These are phyloP conservation scores for Cenchrus americanus DNA, from an alignment of 176 grass and related monocot genomes.

Conservation along the genomic window DNA sequence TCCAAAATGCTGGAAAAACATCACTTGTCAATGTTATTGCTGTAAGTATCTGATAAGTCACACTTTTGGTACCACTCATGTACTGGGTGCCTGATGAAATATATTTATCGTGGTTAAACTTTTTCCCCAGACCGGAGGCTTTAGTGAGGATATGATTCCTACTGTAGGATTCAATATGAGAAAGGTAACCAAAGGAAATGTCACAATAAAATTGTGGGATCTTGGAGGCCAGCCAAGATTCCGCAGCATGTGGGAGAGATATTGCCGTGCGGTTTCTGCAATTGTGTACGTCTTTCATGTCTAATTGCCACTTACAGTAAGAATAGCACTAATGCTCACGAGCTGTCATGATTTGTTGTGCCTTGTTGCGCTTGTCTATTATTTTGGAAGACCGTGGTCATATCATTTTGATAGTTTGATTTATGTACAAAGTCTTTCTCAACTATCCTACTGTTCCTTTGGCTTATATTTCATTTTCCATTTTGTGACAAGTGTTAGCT, in stretches of 20 bases:
- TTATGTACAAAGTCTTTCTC: conserved; percentile 16
- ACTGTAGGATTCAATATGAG: conserved; percentile 99
- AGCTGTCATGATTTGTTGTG: conserved; percentile 26
- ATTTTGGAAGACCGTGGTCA: not conserved
- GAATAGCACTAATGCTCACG: conserved; percentile 14
- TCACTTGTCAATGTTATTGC: conserved; percentile 96
- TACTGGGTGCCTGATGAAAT: not conserved
- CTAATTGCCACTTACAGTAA: conserved; percentile 1
- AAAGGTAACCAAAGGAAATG: conserved; percentile 97
- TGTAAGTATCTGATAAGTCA: conserved; percentile 51
- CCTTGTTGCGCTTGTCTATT: conserved; percentile 10
- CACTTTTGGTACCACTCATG: conserved; percentile 14
- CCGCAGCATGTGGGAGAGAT: conserved; percentile 99
- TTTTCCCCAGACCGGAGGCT: conserved; percentile 83
- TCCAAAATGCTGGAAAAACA: conserved; percentile 99
- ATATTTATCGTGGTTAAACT: conserved; percentile 20
- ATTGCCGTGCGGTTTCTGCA: conserved; percentile 96
- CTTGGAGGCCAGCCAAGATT: conserved; percentile 98
- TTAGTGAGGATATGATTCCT: conserved; percentile 99
- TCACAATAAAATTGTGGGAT: conserved; percentile 99
- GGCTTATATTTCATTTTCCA: conserved; percentile 3
- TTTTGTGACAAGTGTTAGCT: conserved; percentile 8
- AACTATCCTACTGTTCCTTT: not conserved
- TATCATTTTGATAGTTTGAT: conserved; percentile 9
- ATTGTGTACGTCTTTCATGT: conserved; percentile 76